phyloP scores from a whole-genome alignment of 1,284 basidiomycete species.

The Rhodotorula sp. region DNA sequence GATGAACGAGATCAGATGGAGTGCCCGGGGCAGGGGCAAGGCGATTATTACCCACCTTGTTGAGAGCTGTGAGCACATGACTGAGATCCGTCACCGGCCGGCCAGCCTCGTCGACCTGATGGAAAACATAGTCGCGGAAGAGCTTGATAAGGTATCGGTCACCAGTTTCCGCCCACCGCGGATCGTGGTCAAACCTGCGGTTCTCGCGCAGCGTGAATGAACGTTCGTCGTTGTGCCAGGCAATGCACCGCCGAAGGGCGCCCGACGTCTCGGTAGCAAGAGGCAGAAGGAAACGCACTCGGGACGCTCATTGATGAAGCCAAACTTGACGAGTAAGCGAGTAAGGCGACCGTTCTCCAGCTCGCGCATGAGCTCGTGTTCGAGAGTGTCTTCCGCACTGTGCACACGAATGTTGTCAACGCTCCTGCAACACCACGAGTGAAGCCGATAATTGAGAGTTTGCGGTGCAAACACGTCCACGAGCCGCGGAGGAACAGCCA shows the following conservation, averaged over 20 bases:
- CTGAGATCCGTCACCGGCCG: slow-evolving; percentile 85
- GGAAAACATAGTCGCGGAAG: slow-evolving; percentile 98
- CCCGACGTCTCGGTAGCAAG: neutral
- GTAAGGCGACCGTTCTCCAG: slow-evolving; percentile 97
- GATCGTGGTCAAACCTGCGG: slow-evolving; percentile 83
- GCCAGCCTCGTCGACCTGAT: slow-evolving; percentile 88
- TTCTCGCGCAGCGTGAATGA: too few species aligned
- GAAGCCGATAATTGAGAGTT: too few species aligned
- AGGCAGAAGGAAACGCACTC: slow-evolving; percentile 64
- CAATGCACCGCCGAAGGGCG: neutral
- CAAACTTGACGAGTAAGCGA: slow-evolving; percentile 87
- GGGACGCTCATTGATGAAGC: slow-evolving; percentile 97
- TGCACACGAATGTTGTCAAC: neutral
- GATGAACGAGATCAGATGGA: neutral
- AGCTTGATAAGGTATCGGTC: slow-evolving; percentile 97
- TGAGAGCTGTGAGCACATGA: slow-evolving; percentile 86
- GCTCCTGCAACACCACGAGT: too few species aligned
- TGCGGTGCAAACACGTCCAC: neutral
- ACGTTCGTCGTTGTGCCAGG: too few species aligned
- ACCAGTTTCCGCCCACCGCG: slow-evolving; percentile 96
- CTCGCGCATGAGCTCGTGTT: slow-evolving; percentile 81
- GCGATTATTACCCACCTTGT: slow-evolving; percentile 65
- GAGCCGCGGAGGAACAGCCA: neutral
- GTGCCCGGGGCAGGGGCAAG: neutral
- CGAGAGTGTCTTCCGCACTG: slow-evolving; percentile 65